Conservation (phyloP, 306 rosid species). For the Vachellia collinsii region DNA sequence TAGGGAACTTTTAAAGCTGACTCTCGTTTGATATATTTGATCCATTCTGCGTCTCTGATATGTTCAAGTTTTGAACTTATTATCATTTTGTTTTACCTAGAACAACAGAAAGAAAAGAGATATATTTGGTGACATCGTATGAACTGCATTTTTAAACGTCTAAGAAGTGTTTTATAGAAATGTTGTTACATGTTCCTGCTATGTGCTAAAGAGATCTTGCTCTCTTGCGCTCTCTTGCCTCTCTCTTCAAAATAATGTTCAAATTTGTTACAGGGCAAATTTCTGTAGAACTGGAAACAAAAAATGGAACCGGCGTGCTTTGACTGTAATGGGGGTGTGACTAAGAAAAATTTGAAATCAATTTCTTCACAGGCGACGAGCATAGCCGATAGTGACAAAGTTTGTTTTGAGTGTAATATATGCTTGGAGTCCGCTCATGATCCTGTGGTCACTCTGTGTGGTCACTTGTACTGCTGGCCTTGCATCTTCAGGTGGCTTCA, state of each 20-base stretch:
- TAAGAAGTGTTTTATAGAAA: neutral
- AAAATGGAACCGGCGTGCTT: slow-evolving; percentile 55
- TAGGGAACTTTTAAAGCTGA: neutral
- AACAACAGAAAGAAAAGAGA: neutral
- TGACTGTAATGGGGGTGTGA: slow-evolving; percentile 46
- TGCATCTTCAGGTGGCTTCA: slow-evolving; percentile 91
- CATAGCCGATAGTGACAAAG: slow-evolving; percentile 45
- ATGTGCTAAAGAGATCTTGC: neutral
- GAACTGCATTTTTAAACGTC: neutral
- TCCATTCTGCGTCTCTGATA: neutral
- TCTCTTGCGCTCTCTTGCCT: neutral
- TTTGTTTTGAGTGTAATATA: slow-evolving; percentile 87
- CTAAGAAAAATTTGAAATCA: slow-evolving; percentile 58
- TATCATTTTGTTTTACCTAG: neutral
- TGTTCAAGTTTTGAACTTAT: neutral
- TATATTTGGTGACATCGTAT: neutral
- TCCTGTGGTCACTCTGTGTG: slow-evolving; percentile 93
- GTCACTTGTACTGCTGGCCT: slow-evolving; percentile 93
- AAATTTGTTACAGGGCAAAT: slow-evolving; percentile 39
- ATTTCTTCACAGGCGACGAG: slow-evolving; percentile 36
- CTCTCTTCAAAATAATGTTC: neutral
- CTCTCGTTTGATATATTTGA: neutral
- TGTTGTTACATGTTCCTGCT: neutral
- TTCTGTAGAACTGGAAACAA: slow-evolving; percentile 44
- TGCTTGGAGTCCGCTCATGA: slow-evolving; percentile 85